Base-by-base conservation (phyloP, 306 rosid genomes). In the Adenanthera pavonina region DNA sequence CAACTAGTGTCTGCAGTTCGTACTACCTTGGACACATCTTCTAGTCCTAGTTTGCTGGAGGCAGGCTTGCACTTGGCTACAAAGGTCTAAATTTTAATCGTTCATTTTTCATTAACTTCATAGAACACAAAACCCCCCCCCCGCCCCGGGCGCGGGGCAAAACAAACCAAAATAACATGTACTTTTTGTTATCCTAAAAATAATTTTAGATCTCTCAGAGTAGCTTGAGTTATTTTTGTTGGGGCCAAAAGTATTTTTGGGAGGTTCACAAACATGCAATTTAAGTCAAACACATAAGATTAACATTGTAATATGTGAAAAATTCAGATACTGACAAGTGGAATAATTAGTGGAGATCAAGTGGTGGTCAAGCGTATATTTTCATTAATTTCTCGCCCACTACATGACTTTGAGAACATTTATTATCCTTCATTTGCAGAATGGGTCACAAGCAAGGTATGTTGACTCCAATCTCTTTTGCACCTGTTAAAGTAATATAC, bases 401-500 rank as follows among this genome's bases (percentile, higher is more conserved):
- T 95, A 88, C 86, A 84, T 87, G 98, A 93, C 33, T 93, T 95
- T 83, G 89, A 91, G 86, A 94, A 92, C 82, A 93, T 95, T 75
- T 95, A 92, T 83, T 95, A 91, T 95, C 99, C 99, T 85, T 95
- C 99, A 36, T 95, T 93, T 90, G 96, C 99, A 16, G 99, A 95
- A 81, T 95, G 99, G 99, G 99, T 93, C 82, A 89, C 99, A 20
- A 93, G 97, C 91, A 95, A 93, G 96, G 99, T 88, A 81, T 43
- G 81, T 65, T 43, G 38, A 53, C 74, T 57, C 65, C 61, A 54
- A 69, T 70, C 76, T 69, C 75, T 54, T 79, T 64, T 74, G 62
- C 48, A 20, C 56, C 54, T 15, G 15, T 72, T 76, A n/a, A 46
- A 43, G 36, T 56, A 13, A 44, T 47, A 9, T 38, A 33, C 44